A percentile compares a stretch with the other conserved stretches of the same genome.
Conservation (phyloP, 176 grass and related monocot species). For the Phragmites australis region DNA sequence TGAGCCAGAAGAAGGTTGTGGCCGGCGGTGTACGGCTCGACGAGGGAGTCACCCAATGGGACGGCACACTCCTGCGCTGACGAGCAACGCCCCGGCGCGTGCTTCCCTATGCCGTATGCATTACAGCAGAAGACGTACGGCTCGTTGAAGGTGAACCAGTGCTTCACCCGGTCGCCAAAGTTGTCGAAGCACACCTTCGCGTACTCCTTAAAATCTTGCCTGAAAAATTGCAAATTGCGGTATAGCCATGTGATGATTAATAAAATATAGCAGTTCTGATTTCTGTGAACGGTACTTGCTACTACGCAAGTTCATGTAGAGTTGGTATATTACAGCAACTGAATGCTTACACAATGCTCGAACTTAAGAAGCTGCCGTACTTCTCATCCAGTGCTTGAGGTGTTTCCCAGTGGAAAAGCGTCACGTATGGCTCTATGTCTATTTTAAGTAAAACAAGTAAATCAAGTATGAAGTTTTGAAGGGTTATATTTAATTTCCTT, state of each 20-base stretch:
- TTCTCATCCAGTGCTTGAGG: constrained; percentile 20
- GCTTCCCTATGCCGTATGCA: background rate
- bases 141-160: constrained; percentile 40
- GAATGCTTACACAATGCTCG: constrained; percentile 25
- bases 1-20: constrained; percentile 22
- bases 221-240: background rate
- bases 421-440: constrained; percentile 31
- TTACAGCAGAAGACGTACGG: background rate
- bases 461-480: too few species aligned
- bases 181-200: constrained; percentile 14
- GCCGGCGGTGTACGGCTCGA: background rate
- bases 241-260: background rate
- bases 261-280: too few species aligned
- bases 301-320: too few species aligned
- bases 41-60: background rate
- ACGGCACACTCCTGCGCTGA: background rate
- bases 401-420: constrained; percentile 37
- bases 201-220: background rate
- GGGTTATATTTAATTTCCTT: too few species aligned
- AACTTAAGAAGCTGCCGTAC: background rate
- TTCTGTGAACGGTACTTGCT: too few species aligned
- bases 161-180: constrained; percentile 31
- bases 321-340: too few species aligned
- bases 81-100: constrained; percentile 24
- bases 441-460: background rate